These are phyloP conservation scores for Casuarina glauca DNA, from an alignment of 306 rosid species.

Conservation along the genomic window DNA sequence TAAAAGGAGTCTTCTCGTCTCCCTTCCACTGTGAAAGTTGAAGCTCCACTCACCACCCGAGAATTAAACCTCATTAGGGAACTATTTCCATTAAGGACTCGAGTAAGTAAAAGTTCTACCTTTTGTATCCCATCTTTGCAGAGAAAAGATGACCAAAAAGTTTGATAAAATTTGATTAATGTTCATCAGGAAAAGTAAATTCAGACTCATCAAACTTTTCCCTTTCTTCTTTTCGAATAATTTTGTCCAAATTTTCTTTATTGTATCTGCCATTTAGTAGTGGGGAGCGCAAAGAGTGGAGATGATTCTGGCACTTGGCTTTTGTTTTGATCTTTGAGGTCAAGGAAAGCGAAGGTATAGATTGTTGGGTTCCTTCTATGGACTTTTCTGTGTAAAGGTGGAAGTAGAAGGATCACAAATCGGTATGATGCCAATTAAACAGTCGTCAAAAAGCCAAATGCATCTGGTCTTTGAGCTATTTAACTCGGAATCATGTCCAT, in stretches of 20 bases:
- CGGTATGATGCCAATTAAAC: neutral
- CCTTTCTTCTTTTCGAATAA: neutral
- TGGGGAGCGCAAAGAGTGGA: neutral
- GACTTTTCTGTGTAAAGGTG: neutral
- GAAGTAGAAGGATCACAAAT: neutral
- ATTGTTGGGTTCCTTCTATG: neutral
- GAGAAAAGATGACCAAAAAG: too few relatives aligned
- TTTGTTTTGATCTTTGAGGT: neutral
- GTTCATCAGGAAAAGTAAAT: neutral
- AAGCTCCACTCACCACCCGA: too few relatives aligned
- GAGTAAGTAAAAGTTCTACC: too few relatives aligned
- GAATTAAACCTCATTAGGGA: too few relatives aligned
- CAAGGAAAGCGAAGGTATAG: constrained; percentile 1
- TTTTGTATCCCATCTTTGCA: too few relatives aligned
- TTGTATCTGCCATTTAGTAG: neutral
- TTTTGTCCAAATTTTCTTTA: neutral
- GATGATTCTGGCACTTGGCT: neutral
- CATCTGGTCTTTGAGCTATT: too few relatives aligned
- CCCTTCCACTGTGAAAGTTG: neutral
- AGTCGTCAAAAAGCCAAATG: too few relatives aligned
- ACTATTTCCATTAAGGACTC: too few relatives aligned
- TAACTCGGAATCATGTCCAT: too few relatives aligned
- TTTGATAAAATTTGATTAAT: too few relatives aligned
- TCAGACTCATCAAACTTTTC: too few relatives aligned
- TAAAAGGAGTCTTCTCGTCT: neutral